Evolutionary conservation across 78 protist species (phyloP).

Genomic region (Blattamonas nauphoetae): DNA sequence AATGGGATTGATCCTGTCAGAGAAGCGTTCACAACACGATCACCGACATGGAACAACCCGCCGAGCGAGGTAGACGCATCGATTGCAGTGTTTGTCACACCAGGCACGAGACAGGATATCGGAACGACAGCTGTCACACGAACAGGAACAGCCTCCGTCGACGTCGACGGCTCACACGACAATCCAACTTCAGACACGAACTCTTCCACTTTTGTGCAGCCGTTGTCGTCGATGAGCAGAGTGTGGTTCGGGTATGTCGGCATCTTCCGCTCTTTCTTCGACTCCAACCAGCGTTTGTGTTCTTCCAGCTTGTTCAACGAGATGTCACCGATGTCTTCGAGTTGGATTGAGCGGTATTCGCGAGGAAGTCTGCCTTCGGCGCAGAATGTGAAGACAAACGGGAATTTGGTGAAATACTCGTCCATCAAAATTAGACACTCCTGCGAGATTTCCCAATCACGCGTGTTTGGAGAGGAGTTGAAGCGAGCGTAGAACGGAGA

Average conservation of each 20-base stretch:
- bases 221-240: not conserved
- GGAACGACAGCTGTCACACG: not conserved
- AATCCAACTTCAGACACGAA: not conserved
- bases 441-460: not conserved
- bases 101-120: not conserved
- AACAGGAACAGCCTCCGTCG: not conserved
- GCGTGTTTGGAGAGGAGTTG: not conserved
- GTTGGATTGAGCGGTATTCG: not conserved
- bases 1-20: not conserved
- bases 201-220: not conserved
- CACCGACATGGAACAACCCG: not conserved
- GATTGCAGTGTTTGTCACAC: not conserved
- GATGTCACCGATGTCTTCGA: not conserved
- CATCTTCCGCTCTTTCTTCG: not conserved
- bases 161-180: not conserved
- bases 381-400: not conserved
- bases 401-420: not conserved
- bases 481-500: not conserved
- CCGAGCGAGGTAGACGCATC: not conserved
- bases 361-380: not conserved
- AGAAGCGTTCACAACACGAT: not conserved
- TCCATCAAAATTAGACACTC: not conserved
- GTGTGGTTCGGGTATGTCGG: not conserved
- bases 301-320: too few relatives aligned
- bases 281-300: not conserved